Conservation (phyloP, 176 grass and related monocot genomes). For the Poa pratensis region DNA sequence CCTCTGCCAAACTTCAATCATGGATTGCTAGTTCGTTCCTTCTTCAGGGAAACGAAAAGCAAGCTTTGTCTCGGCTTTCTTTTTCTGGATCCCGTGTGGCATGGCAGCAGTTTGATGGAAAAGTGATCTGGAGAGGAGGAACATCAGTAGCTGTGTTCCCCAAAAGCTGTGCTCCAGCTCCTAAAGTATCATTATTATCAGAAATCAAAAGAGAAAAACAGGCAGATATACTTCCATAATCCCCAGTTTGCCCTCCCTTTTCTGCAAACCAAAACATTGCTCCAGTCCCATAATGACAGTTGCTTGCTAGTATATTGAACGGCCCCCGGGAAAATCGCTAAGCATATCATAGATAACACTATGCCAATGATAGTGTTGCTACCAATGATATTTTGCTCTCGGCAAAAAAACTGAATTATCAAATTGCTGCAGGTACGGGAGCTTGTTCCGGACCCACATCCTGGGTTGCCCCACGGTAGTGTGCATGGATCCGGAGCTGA, state of each 20-base stretch:
- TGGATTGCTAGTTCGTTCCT: not conserved
- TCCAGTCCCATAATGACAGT: not conserved
- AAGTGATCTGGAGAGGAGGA: constrained; percentile 32
- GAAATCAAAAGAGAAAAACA: not conserved
- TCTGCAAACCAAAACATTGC: not conserved
- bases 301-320: not conserved
- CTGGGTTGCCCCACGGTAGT: constrained; percentile 95
- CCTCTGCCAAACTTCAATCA: not conserved
- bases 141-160: constrained; percentile 56
- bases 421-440: constrained; percentile 64
- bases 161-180: constrained; percentile 74
- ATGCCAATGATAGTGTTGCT: no score
- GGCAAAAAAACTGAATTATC: no score
- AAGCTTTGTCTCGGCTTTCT: no score
- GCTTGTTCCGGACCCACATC: constrained; percentile 92
- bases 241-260: constrained; percentile 11
- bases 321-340: no score
- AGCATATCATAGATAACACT: no score
- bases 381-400: no score
- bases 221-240: not conserved
- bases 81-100: constrained; percentile 8
- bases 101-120: not conserved
- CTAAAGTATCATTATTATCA: not conserved
- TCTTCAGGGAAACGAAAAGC: not conserved
- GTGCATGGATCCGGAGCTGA: constrained; percentile 94